Evolutionary conservation across 768 basidiomycete species (phyloP).

Genomic region (Trametes cubensis): DNA sequence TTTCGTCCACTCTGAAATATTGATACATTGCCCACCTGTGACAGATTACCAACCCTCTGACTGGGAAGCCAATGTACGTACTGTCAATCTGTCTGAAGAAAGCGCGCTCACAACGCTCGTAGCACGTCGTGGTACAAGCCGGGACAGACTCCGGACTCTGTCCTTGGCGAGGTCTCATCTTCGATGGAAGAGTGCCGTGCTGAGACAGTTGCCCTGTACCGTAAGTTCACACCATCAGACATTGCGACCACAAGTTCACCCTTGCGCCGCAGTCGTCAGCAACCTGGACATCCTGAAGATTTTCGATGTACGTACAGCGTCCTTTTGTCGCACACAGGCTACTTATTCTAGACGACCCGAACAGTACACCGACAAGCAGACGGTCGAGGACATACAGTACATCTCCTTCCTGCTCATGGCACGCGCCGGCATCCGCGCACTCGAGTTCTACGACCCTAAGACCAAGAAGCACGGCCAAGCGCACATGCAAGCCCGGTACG

Average conservation of each 20-base stretch:
- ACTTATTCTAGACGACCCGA: neutral
- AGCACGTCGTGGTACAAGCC: constrained; percentile 88
- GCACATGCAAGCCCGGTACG: constrained; percentile 87
- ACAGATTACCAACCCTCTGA: constrained; percentile 81
- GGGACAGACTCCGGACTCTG: constrained; percentile 81
- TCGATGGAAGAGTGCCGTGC: constrained; percentile 95
- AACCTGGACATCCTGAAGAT: constrained; percentile 77
- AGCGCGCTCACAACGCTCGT: neutral
- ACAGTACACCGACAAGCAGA: constrained; percentile 69
- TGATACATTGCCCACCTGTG: neutral
- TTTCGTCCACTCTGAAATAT: no score
- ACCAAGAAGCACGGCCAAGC: constrained; percentile 87
- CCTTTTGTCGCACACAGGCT: no score
- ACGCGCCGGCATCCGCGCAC: constrained; percentile 74
- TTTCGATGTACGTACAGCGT: constrained; percentile 60
- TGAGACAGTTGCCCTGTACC: constrained; percentile 81
- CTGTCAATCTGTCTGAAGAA: neutral
- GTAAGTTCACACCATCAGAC: constrained; percentile 43
- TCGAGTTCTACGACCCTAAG: constrained; percentile 82
- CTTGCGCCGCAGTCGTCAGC: constrained; percentile 57
- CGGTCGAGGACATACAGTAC: constrained; percentile 77
- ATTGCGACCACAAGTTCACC: neutral
- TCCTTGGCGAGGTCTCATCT: constrained; percentile 85
- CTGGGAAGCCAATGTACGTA: constrained; percentile 70
- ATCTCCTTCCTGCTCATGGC: constrained; percentile 86